Base-by-base conservation (phyloP, 805 yeast genomes). In the Saccharomyces mikatae region DNA sequence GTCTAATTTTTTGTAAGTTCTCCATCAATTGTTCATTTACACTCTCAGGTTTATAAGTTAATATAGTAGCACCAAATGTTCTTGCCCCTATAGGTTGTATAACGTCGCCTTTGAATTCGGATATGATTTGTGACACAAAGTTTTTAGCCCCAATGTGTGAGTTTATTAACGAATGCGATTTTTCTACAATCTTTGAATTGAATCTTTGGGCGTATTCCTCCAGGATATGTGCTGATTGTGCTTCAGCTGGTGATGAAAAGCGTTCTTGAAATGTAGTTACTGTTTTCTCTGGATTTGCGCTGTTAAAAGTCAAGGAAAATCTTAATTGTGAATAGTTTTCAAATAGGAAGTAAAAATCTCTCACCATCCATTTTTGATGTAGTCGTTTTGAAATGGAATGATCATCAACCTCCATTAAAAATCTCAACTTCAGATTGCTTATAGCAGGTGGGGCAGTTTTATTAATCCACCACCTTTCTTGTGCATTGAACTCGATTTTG, bases 271-370 rank as follows among this genome's bases (percentile, higher is more conserved):
- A 55, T 62, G 68, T 54, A 1, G 56, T 56, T 11, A 81, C 73
- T 1, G 86, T 74, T 1, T 74, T 65, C 13, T 77, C 65, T 1
- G 94, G 89, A 54, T 82, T 79, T 13, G 72, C 71, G 14, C 65
- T 60, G 44, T 83, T 84, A 62, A 74, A 89, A 24, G 77, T 74
- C 4, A 87, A 71, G 50, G 83, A 82, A 57, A 89, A 71, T 0
- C 80, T 71, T 3, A 83, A 73, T 60, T 84, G 89, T 1, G 94
- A 80, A 60, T 85, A 82, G 65, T 88, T 95, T 56, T 80, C 82
- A 68, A 82, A 84, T 46, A 90, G 70, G 13, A 89, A 75, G 64
- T 88, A 89, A 59, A 86, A 82, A 58, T 86, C 90, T 52, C 86
- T 76, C 58, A 79, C 74, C 4, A 75, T 70, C 52, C 72, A 57